Percentiles rank a stretch among this genome's conserved stretches.
Conservation (phyloP, 2,329 filamentous ascomycete genomes). For the Nothophoma quercina region DNA sequence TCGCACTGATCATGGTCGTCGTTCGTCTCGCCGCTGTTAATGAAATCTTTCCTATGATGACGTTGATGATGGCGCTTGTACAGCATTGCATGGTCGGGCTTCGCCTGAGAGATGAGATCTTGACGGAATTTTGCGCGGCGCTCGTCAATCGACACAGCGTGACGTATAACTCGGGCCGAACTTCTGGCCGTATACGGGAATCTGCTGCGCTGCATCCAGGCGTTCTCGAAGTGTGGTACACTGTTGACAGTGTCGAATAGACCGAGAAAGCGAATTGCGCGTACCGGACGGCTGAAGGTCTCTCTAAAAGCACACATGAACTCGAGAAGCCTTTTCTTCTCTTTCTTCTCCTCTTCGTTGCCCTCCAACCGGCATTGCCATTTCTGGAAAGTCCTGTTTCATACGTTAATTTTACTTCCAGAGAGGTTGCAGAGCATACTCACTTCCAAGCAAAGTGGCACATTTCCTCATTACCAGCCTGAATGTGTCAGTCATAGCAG, state of each 20-base stretch:
- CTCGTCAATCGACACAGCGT: conserved; percentile 76
- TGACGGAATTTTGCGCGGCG: conserved; percentile 75
- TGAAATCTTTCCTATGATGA: conserved; percentile 16
- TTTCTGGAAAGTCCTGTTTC: conserved; percentile 67
- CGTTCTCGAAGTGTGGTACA: conserved; percentile 76
- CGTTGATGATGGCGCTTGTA: conserved; percentile 41
- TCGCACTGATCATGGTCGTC: conserved; percentile 13
- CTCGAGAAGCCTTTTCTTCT: conserved; percentile 69
- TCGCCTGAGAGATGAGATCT: conserved; percentile 65
- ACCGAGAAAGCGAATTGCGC: conserved; percentile 77
- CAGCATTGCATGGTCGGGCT: conserved; percentile 36
- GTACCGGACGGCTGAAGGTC: conserved; percentile 79
- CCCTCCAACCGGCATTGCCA: conserved; percentile 68
- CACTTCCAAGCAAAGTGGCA: conserved; percentile 81
- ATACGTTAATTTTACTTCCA: neutral
- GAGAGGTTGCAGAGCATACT: neutral
- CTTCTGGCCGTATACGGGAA: conserved; percentile 71
- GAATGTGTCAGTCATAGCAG: neutral
- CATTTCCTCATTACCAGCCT: conserved; percentile 84
- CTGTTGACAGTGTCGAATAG: conserved; percentile 86
- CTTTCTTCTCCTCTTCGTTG: conserved; percentile 51
- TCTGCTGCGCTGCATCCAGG: conserved; percentile 78
- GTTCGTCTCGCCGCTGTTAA: conserved; percentile 24
- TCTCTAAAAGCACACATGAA: conserved; percentile 84
- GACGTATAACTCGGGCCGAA: conserved; percentile 67